A percentile compares a stretch with the other conserved stretches of the same genome.
phyloP scores from a whole-genome alignment of 139 green algal genomes.

The Tetraselmis chui region DNA sequence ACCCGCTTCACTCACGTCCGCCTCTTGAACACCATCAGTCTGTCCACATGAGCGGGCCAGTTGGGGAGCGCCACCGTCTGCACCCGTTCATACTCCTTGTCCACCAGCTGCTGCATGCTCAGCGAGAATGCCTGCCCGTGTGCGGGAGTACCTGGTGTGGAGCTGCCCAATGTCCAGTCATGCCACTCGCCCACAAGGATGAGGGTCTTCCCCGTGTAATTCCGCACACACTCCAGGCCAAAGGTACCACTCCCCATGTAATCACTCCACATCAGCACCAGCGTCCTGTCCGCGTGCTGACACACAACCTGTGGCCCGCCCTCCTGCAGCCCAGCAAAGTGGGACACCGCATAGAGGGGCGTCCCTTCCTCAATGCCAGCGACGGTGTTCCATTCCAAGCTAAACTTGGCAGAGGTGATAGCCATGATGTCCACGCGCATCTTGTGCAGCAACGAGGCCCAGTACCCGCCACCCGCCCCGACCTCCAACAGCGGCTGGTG shows the following conservation, averaged over 20 bases:
- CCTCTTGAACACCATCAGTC: neutral
- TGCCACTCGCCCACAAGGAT: neutral
- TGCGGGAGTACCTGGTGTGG: too few relatives aligned
- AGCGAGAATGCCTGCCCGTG: neutral
- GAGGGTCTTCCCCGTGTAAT: neutral
- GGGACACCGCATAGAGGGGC: neutral
- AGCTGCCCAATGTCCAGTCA: too few relatives aligned
- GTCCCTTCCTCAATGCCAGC: neutral
- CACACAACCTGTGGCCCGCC: neutral
- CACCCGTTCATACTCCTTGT: neutral
- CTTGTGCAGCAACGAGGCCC: neutral
- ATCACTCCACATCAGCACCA: neutral
- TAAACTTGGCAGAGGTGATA: neutral
- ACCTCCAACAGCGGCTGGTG: neutral
- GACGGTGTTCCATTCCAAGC: neutral
- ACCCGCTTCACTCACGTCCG: too few relatives aligned
- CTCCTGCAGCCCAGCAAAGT: neutral
- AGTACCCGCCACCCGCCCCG: neutral
- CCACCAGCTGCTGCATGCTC: neutral
- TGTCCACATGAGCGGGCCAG: neutral
- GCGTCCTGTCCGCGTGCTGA: neutral
- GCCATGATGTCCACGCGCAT: neutral
- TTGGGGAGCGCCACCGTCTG: neutral
- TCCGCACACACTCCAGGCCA: neutral
- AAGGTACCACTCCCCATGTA: neutral